phyloP scores from a whole-genome alignment of 2,329 filamentous ascomycete genomes.

The Hypoxylon sp. region DNA sequence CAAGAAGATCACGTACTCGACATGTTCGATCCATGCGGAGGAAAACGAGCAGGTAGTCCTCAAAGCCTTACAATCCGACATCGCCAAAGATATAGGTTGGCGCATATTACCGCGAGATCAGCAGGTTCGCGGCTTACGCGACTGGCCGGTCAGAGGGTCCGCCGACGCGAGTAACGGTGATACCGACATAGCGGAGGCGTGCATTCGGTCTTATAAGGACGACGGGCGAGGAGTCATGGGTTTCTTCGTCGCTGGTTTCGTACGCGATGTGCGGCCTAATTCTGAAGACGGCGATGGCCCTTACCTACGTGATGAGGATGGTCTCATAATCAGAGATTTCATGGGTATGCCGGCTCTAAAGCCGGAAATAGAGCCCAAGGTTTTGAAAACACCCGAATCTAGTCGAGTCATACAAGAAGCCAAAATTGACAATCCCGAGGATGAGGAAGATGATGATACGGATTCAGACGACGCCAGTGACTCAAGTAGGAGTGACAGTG shows the following conservation, averaged over 20 bases:
- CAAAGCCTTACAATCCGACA: slow-evolving; percentile 73
- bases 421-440: slow-evolving; percentile 54
- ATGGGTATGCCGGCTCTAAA: slow-evolving; percentile 50
- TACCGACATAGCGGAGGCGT: slow-evolving; percentile 73
- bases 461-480: slow-evolving; percentile 34
- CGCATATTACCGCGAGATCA: slow-evolving; percentile 75
- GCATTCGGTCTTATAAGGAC: slow-evolving; percentile 83
- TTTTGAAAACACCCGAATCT: slow-evolving; percentile 53
- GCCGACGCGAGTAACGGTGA: slow-evolving; percentile 62
- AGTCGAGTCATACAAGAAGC: slow-evolving; percentile 56
- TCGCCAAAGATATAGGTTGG: slow-evolving; percentile 79
- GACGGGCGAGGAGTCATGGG: slow-evolving; percentile 90
- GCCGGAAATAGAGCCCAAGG: slow-evolving; percentile 44
- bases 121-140: slow-evolving; percentile 80
- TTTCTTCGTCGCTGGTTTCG: slow-evolving; percentile 93
- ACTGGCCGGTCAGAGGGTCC: slow-evolving; percentile 78
- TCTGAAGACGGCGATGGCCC: slow-evolving; percentile 44
- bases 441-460: slow-evolving; percentile 35
- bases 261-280: slow-evolving; percentile 62
- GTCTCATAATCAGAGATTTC: slow-evolving; percentile 49
- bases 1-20: slow-evolving; percentile 86
- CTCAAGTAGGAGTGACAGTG: slow-evolving; percentile 30
- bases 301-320: slow-evolving; percentile 48
- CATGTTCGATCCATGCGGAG: slow-evolving; percentile 86
- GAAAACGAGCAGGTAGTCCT: slow-evolving; percentile 92